phyloP scores from a whole-genome alignment of 805 yeast genomes.

The Pichia cephalocereana region DNA sequence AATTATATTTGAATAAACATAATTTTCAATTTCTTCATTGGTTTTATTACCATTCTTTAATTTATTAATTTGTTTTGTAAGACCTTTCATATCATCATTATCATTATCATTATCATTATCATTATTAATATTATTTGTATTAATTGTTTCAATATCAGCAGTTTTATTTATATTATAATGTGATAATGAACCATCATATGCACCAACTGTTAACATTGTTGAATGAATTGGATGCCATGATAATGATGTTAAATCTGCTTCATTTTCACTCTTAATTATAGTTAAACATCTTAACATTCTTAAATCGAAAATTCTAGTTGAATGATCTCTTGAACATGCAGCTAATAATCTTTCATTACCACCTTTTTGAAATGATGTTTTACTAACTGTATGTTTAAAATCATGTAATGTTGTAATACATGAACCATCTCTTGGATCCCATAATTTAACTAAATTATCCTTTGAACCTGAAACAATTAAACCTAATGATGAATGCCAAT shows the following conservation, averaged over 20 bases:
- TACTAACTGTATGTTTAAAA: constrained; percentile 88
- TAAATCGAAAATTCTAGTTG: constrained; percentile 80
- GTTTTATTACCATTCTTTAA: neutral
- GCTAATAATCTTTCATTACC: constrained; percentile 74
- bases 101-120: neutral
- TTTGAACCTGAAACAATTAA: constrained; percentile 88
- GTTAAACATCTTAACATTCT: constrained; percentile 73
- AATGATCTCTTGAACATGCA: constrained; percentile 80
- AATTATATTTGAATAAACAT: constrained; percentile 9
- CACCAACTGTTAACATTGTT: constrained; percentile 70
- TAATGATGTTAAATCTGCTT: constrained; percentile 74
- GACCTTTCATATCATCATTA: constrained; percentile 2
- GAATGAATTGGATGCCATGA: constrained; percentile 93
- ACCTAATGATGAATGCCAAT: constrained; percentile 92
- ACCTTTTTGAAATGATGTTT: constrained; percentile 61
- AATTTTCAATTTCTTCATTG: constrained; percentile 7
- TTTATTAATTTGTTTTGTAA: neutral
- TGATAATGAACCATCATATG: constrained; percentile 79
- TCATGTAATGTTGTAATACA: constrained; percentile 80
- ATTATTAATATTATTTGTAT: neutral
- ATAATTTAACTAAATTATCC: constrained; percentile 83
- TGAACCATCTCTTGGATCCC: constrained; percentile 86
- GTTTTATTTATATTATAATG: constrained; percentile 60
- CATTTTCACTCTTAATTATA: constrained; percentile 61
- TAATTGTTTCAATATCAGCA: constrained; percentile 22